Base-by-base conservation (phyloP, 306 rosid genomes). In the Luffa acutangula region DNA sequence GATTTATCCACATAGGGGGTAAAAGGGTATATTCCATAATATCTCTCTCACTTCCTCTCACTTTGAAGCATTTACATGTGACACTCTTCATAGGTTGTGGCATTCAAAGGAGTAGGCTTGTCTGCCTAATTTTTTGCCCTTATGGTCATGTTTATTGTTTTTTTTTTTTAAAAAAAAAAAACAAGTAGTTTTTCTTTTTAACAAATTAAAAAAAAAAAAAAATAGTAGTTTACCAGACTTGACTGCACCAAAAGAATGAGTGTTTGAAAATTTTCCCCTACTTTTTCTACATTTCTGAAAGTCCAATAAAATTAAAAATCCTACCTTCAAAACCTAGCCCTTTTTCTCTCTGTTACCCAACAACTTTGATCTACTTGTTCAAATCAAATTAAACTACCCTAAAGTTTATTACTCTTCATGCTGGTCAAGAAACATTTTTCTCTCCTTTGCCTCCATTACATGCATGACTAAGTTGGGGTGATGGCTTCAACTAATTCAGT, bases 71-170 rank as follows among this genome's bases (percentile, higher is more conserved):
- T 8, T 17, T 66, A 43, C 37, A 70, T 43, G 76, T 70, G 54
- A 43, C 54, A 18, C 18, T 39, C 51, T n/a, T 66, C 76, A 42
- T 42, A 54, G 73, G 75, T 10, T n/a, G 54, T 69, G 75, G 54
- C 11, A 45, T 43, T 70, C 76, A 42, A 70, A 43, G 56, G 56
- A 12, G 53, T 42, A 43, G 56, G 56, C 39, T 21, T 43, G 74
- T 66, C 33, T 66, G 56, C 76, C 76, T 45, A 70, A 70, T 70
- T 70, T 45, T 70, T 20, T 70, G 54, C 39, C 76, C 51, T 21
- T 2, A 43, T 70, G 17, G 73, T 66, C 73, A 41, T 43, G 7
- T 43, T 66, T 7, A 65, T 20, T 36, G n/a, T 36, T 67, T 42
- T 17, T 18, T 2, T 2, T 15, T 41, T 42, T 48, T 10, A 10